A percentile compares a stretch with the other conserved stretches of the same genome.
phyloP scores from a whole-genome alignment of 2,329 filamentous ascomycete genomes.

The Plenodomus tracheiphilus region DNA sequence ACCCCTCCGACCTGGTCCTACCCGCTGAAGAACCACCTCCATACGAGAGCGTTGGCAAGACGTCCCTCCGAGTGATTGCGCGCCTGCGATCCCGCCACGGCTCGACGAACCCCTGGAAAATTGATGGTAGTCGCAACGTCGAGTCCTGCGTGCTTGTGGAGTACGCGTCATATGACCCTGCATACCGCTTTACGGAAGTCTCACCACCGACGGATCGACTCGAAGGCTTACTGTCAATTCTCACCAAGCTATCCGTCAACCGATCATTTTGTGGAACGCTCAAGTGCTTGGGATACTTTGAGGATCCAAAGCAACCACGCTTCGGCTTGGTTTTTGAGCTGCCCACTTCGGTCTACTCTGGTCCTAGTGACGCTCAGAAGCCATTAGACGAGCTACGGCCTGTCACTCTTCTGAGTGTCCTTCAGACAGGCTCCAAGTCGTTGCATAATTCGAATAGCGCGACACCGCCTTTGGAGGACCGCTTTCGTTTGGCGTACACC shows the following conservation, averaged over 20 bases:
- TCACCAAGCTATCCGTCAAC: slow-evolving; percentile 35
- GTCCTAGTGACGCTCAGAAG: slow-evolving; percentile 58
- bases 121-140: slow-evolving; percentile 36
- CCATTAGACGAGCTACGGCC: slow-evolving; percentile 43
- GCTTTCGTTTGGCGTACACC: slow-evolving; percentile 74
- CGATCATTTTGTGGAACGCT: slow-evolving; percentile 49
- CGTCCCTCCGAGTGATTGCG: slow-evolving; percentile 52
- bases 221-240: slow-evolving; percentile 44
- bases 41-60: slow-evolving; percentile 52
- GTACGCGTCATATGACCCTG: slow-evolving; percentile 60
- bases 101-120: slow-evolving; percentile 45
- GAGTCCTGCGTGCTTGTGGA: slow-evolving; percentile 68
- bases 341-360: slow-evolving; percentile 56
- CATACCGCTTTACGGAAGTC: slow-evolving; percentile 53
- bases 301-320: slow-evolving; percentile 69
- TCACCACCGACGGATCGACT: slow-evolving; percentile 51
- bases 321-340: slow-evolving; percentile 77
- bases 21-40: slow-evolving; percentile 54
- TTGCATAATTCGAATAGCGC: slow-evolving; percentile 46
- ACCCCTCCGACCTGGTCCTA: slow-evolving; percentile 47
- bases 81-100: slow-evolving; percentile 43
- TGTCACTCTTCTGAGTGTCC: slow-evolving; percentile 51
- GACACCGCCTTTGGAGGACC: slow-evolving; percentile 66
- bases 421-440: slow-evolving; percentile 52
- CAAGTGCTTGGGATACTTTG: slow-evolving; percentile 71